Base-by-base conservation (phyloP, 2,329 filamentous ascomycete species). In the Beauveria sp. region DNA sequence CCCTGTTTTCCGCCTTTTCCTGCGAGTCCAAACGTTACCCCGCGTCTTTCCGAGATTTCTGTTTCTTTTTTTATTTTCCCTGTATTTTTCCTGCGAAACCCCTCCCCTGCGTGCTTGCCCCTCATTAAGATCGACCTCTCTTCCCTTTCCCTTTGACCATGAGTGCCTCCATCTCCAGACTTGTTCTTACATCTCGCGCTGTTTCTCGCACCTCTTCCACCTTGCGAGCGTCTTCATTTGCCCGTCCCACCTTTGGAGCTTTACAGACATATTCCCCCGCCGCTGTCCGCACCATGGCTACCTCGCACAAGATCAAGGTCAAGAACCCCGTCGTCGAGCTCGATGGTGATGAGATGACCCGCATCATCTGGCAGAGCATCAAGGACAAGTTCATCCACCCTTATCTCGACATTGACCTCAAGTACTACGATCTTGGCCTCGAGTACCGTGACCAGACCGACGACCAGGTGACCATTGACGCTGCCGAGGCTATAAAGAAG, bases 341-440 rank as follows among this genome's bases (percentile, higher is more conserved):
- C 71, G 93, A 98, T 75, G 93, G 93, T 72, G 86, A 89, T 70
- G 86, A 92, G 87, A 98, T 98, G 95, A 99, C 95, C 70, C 85
- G 95, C 71, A 93, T 99, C 76, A 99, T 99, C 82, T 99, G 95
- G 95, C 83, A 97, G 81, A 87, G 90, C 77, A 99, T 99, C 85
- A 97, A 97, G 85, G 90, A 98, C 80, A 96, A 96, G 84, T 93
- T 97, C 81, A 97, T 97, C 78, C 83, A 88, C 79, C 93, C 93
- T 61, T 97, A 95, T 80, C 88, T 99, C 68, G 93, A 97, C 76
- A 86, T 99, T 75, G 93, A 98, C 78, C 87, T 99, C 73, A 98
- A 99, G 83, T 96, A 96, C 85, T 96, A 96, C 78, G 92, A 96
- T 74, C 79, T 96, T 70, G 95, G 95, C 65, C 86, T 98, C 66